phyloP scores from a whole-genome alignment of 1,139 yeast genomes.

The Candida sanyaensis region DNA sequence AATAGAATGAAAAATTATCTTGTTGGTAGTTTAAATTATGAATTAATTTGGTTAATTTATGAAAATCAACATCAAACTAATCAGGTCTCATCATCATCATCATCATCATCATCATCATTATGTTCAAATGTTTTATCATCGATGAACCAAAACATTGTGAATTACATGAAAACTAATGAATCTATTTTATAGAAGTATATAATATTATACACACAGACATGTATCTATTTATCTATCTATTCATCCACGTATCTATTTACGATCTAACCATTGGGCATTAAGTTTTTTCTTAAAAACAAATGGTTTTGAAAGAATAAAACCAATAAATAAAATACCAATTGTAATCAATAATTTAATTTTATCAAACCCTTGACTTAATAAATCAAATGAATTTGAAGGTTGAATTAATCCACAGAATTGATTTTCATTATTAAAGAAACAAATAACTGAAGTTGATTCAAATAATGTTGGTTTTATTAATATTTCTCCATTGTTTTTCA shows the following conservation, averaged over 20 bases:
- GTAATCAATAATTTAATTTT: slow-evolving; percentile 65
- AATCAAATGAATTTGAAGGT: slow-evolving; percentile 86
- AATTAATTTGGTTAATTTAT: slow-evolving; percentile 44
- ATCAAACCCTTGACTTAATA: slow-evolving; percentile 67
- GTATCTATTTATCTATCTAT: too few relatives aligned
- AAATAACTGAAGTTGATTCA: slow-evolving; percentile 79
- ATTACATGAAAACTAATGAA: slow-evolving; percentile 19
- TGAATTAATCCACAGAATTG: slow-evolving; percentile 74
- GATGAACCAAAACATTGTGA: slow-evolving; percentile 21
- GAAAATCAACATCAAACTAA: slow-evolving; percentile 19
- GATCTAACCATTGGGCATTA: slow-evolving; percentile 35
- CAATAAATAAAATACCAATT: slow-evolving; percentile 50
- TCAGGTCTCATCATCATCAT: not conserved
- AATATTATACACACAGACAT: too few relatives aligned
- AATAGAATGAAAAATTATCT: slow-evolving; percentile 40
- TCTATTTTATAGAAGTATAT: slow-evolving; percentile 10
- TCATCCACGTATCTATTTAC: slow-evolving; percentile 2
- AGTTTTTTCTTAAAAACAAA: slow-evolving; percentile 54
- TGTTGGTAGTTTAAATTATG: slow-evolving; percentile 41
- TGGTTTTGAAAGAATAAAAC: slow-evolving; percentile 53
- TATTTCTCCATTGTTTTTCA: slow-evolving; percentile 26
- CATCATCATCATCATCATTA: too few relatives aligned
- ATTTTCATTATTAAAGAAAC: slow-evolving; percentile 63
- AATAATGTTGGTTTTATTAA: slow-evolving; percentile 66
- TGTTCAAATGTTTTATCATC: not conserved